A percentile compares a stretch with the other conserved stretches of the same genome.
These are phyloP conservation scores for Oryza meyeriana DNA, from an alignment of 176 grass and related monocot genomes.

Conservation along the genomic window DNA sequence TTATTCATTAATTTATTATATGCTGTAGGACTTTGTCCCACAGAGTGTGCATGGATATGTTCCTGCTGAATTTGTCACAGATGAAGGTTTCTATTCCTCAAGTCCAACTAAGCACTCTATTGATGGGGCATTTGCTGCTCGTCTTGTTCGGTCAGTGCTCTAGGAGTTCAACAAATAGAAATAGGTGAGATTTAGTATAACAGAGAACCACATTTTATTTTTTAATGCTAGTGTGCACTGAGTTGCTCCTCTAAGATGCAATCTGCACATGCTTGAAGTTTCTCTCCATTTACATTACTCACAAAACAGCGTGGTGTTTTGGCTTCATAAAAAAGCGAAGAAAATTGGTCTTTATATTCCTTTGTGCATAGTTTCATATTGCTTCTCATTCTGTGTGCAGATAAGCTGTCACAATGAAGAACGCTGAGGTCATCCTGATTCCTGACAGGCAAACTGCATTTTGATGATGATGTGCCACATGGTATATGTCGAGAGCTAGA, in stretches of 20 bases:
- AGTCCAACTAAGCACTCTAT: slow-evolving; percentile 81
- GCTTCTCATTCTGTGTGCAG: slow-evolving; percentile 5
- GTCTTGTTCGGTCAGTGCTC: slow-evolving; percentile 48
- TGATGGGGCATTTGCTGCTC: slow-evolving; percentile 90
- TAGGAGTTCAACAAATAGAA: slow-evolving; percentile 25
- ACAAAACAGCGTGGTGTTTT: background rate
- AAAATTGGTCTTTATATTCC: background rate
- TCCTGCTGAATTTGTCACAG: slow-evolving; percentile 73
- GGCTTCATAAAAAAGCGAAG: background rate
- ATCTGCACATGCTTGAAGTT: background rate
- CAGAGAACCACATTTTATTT: background rate
- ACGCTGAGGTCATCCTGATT: background rate
- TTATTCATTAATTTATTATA: slow-evolving; percentile 24
- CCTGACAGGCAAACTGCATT: background rate
- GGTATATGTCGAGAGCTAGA: slow-evolving; percentile 21
- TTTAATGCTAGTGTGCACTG: background rate
- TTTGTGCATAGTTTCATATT: background rate
- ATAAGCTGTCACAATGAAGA: slow-evolving; percentile 20
- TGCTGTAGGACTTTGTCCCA: slow-evolving; percentile 55
- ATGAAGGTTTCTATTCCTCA: slow-evolving; percentile 83
- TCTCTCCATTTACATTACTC: slow-evolving; percentile 1
- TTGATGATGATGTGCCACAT: background rate
- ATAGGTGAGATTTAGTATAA: slow-evolving; percentile 37
- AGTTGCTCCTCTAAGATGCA: slow-evolving; percentile 9
- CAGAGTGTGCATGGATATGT: slow-evolving; percentile 61